Conservation (phyloP, 1,139 yeast species). For the Yamadazyma diddensiae region DNA sequence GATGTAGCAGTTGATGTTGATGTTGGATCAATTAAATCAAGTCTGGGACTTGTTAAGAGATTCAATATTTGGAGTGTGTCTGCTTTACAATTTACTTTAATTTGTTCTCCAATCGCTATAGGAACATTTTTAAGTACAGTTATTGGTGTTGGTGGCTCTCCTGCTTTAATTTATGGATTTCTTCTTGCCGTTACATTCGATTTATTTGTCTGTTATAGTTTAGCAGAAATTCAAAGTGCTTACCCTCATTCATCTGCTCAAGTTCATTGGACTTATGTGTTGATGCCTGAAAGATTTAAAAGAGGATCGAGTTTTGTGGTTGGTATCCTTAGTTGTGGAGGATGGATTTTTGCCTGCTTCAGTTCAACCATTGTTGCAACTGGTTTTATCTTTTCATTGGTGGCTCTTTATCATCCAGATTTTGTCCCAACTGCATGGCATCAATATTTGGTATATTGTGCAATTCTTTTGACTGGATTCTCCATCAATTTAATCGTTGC, state of each 20-base stretch:
- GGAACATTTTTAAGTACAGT: slow-evolving; percentile 25
- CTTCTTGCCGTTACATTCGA: slow-evolving; percentile 21
- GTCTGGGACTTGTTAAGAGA: slow-evolving; percentile 15
- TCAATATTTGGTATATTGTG: slow-evolving; percentile 20
- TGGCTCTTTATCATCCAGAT: slow-evolving; percentile 26
- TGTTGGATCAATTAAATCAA: slow-evolving; percentile 2
- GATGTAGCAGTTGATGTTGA: slow-evolving; percentile 2
- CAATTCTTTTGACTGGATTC: slow-evolving; percentile 16
- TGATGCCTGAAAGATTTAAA: slow-evolving; percentile 20
- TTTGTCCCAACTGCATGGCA: slow-evolving; percentile 24
- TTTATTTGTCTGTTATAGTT: slow-evolving; percentile 21
- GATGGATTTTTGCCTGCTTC: slow-evolving; percentile 44
- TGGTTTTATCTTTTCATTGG: slow-evolving; percentile 40
- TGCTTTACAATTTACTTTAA: slow-evolving; percentile 23
- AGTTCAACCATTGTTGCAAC: slow-evolving; percentile 37
- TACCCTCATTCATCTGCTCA: slow-evolving; percentile 30
- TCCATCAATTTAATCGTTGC: slow-evolving; percentile 20
- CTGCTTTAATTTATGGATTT: slow-evolving; percentile 23
- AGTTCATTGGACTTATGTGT: slow-evolving; percentile 27
- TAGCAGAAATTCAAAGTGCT: slow-evolving; percentile 28
- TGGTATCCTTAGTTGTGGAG: slow-evolving; percentile 52
- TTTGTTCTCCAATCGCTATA: slow-evolving; percentile 25
- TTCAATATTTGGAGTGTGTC: slow-evolving; percentile 23
- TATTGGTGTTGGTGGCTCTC: slow-evolving; percentile 27
- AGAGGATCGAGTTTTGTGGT: slow-evolving; percentile 36